Base-by-base conservation (phyloP, 2,329 filamentous ascomycete species). In the Colletotrichum sp. region DNA sequence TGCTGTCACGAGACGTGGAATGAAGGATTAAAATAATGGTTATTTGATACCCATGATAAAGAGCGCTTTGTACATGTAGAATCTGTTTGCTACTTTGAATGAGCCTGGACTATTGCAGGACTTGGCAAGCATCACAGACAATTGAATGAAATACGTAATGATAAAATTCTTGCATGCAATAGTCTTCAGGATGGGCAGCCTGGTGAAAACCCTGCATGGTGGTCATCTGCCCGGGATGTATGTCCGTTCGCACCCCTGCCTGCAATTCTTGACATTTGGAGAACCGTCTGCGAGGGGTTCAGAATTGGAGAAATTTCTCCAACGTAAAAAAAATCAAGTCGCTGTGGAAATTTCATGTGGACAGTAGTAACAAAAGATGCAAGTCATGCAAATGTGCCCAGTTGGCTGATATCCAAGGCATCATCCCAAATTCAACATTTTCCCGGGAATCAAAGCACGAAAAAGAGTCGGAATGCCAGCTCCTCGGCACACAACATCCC, bases 21-120 rank as follows among this genome's bases (percentile, higher is more conserved):
- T 71, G 55, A 24, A 18, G 32, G 30, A 21, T 52, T 13, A 63
- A 21, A 28, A 30, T 28, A 26, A 21, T 36, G 64, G 57, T 69
- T 24, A 18, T 28, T 73, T 60, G 73, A 76, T 76, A 76, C 73
- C 73, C 73, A 73, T 63, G 28, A 71, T n/a, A 34, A 64, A 24
- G 16, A 73, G 39, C 26, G 57, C 32, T 68, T n/a, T 57, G 30
- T 49, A 73, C 18, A 12, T 44, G 15, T 39, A 44, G 15, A 26
- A 16, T 3, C n/a, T n/a, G n/a, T 18, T 30, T 60, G 57, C 57
- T 15, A 26, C 5, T 32, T 18, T 13, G 57, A 26, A 24, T 6
- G 30, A 63, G 28, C 28, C n/a, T 21, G 60, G 3, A 44, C 5
- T 5, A 18, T n/a, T 10, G 52, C 57, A 10, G 30, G 15, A 30